These are phyloP conservation scores for Trametes hirsuta DNA, from an alignment of 1,284 basidiomycete genomes.

Conservation along the genomic window DNA sequence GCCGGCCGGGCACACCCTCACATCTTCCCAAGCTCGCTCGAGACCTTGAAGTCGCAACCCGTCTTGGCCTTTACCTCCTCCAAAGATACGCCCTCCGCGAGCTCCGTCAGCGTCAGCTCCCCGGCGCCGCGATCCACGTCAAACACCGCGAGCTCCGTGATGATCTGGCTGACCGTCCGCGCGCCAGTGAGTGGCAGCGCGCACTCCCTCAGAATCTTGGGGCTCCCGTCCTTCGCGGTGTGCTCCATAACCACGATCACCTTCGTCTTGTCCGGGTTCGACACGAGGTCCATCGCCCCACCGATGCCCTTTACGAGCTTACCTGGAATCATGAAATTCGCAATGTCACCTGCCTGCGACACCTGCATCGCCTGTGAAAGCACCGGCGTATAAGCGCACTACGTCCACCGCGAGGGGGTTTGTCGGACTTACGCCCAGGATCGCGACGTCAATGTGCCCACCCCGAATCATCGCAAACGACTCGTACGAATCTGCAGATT, in stretches of 20 bases:
- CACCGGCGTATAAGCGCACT: slow-evolving; percentile 12
- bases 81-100: slow-evolving; percentile 82
- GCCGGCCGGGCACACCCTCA: slow-evolving; percentile 10
- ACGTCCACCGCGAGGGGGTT: background rate
- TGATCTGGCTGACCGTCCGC: slow-evolving; percentile 86
- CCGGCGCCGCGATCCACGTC: slow-evolving; percentile 82
- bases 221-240: slow-evolving; percentile 86
- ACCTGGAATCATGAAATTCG: slow-evolving; percentile 98
- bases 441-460: slow-evolving; percentile 93
- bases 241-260: slow-evolving; percentile 92
- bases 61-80: slow-evolving; percentile 91
- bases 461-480: slow-evolving; percentile 97
- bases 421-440: slow-evolving; percentile 60
- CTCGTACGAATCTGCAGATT: slow-evolving; percentile 74
- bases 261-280: slow-evolving; percentile 91
- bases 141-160: slow-evolving; percentile 95
- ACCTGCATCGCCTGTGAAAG: slow-evolving; percentile 87
- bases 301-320: slow-evolving; percentile 95
- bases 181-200: slow-evolving; percentile 88
- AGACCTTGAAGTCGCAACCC: slow-evolving; percentile 75
- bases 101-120: slow-evolving; percentile 77
- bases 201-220: slow-evolving; percentile 88
- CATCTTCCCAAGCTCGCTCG: slow-evolving; percentile 35
- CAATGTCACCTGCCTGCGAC: slow-evolving; percentile 90
- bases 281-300: slow-evolving; percentile 96